phyloP scores from a whole-genome alignment of 2,329 filamentous ascomycete species.

The Arthroderma sp. region DNA sequence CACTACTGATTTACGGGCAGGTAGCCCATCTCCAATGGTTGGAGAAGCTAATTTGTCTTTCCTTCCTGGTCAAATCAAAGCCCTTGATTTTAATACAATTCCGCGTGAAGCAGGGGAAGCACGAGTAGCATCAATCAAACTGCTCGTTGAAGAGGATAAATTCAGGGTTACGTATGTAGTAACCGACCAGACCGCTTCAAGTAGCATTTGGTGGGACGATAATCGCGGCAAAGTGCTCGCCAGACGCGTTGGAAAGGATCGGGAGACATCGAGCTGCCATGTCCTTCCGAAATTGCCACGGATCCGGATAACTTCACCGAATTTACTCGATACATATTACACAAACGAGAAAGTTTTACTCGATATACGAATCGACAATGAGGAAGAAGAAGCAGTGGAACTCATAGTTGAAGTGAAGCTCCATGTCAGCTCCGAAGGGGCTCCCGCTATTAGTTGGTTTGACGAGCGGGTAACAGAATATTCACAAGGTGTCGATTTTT shows the following conservation, averaged over 20 bases:
- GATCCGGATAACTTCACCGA: constrained; percentile 58
- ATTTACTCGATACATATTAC: constrained; percentile 61
- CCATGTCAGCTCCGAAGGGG: constrained; percentile 42
- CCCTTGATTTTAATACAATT: constrained; percentile 58
- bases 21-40: constrained; percentile 16
- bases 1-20: constrained; percentile 20
- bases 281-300: constrained; percentile 86
- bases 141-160: constrained; percentile 49
- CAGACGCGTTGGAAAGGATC: constrained; percentile 31
- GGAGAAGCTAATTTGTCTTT: constrained; percentile 54
- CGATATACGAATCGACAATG: constrained; percentile 59
- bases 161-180: constrained; percentile 58
- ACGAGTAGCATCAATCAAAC: constrained; percentile 48
- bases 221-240: constrained; percentile 22
- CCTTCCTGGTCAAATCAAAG: constrained; percentile 50
- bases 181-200: constrained; percentile 24
- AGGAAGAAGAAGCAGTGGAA: constrained; percentile 65
- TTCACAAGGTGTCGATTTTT: neutral
- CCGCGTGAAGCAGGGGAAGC: constrained; percentile 74
- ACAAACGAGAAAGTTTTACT: constrained; percentile 65
- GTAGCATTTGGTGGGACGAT: constrained; percentile 32
- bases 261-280: constrained; percentile 45
- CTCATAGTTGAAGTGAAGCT: constrained; percentile 58
- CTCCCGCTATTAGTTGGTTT: constrained; percentile 35
- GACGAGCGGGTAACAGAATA: constrained; percentile 19